Conservation (phyloP, 441 rosid genomes). For the Bruguiera hainesii region DNA sequence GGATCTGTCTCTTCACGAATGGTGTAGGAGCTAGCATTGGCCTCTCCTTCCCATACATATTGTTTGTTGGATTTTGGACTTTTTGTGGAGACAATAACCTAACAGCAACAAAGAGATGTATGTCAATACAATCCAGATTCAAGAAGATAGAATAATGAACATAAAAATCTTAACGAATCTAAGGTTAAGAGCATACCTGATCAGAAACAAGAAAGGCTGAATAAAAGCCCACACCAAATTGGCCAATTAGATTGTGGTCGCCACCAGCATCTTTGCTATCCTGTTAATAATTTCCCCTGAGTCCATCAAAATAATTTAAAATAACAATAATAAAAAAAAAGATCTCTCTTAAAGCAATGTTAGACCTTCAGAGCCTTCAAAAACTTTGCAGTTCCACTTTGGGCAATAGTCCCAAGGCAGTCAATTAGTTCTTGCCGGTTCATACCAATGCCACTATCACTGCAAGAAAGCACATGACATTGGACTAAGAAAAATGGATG, state of each 20-base stretch:
- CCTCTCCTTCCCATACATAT: conserved; percentile 93
- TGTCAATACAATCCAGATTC: conserved; percentile 6
- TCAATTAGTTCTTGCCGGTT: conserved; percentile 84
- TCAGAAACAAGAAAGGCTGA: conserved; percentile 91
- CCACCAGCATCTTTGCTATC: conserved; percentile 81
- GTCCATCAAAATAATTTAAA: conserved; percentile 13
- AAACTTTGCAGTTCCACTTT: conserved; percentile 96
- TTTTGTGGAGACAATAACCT: conserved; percentile 85
- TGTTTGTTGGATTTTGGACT: conserved; percentile 90
- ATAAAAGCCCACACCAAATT: conserved; percentile 98
- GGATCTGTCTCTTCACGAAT: conserved; percentile 85
- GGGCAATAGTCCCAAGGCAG: conserved; percentile 95
- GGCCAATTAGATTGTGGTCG: conserved; percentile 87
- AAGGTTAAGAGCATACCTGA: conserved; percentile 36
- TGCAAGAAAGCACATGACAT: conserved; percentile 29
- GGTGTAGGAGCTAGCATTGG: conserved; percentile 71
- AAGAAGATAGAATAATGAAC: neutral
- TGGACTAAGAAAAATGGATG: conserved; percentile 6
- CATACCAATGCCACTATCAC: conserved; percentile 96
- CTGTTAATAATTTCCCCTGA: conserved; percentile 40
- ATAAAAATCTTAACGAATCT: neutral
- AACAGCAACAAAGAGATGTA: conserved; percentile 8
- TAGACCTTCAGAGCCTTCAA: conserved; percentile 82
- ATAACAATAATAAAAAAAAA: neutral
- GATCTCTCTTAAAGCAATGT: neutral